Conservation (phyloP, 352 stramenopile genomes). For the Phytopythium helicoides region DNA sequence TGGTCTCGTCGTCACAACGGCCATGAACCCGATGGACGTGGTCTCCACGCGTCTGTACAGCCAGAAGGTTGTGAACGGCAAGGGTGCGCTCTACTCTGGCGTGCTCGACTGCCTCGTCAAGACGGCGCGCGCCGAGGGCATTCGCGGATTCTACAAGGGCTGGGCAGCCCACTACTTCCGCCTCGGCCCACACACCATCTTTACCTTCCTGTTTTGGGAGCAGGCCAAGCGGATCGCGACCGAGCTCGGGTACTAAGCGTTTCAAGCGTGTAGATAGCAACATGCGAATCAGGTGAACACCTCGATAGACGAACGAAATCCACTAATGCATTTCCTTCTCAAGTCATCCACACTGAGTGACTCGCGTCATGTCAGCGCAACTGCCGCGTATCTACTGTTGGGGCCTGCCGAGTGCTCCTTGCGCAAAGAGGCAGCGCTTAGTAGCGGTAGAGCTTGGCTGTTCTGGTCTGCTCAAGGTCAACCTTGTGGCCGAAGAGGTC, state of each 20-base stretch:
- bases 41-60: constrained; percentile 87
- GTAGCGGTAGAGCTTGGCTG: constrained; percentile 89
- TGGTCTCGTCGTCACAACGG: constrained; percentile 74
- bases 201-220: constrained; percentile 88
- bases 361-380: no score
- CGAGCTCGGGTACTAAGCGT: constrained; percentile 53
- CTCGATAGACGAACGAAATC: constrained; percentile 7
- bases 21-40: constrained; percentile 89
- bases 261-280: constrained; percentile 1
- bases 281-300: neutral
- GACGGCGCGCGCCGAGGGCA: constrained; percentile 74
- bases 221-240: constrained; percentile 71
- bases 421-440: constrained; percentile 19
- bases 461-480: constrained; percentile 94
- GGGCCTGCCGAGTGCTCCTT: no score
- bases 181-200: constrained; percentile 82
- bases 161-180: constrained; percentile 87
- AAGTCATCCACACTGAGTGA: neutral
- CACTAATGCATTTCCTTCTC: constrained; percentile 6
- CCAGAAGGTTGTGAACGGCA: constrained; percentile 84
- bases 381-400: neutral
- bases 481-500: constrained; percentile 99
- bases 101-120: constrained; percentile 78
- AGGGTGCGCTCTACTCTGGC: constrained; percentile 75
- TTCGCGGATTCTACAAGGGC: constrained; percentile 85